Evolutionary conservation across 106 monocot species (phyloP), one percentile per base, ranked within the genome.

Genomic region (Dactylorhiza incarnata): DNA sequence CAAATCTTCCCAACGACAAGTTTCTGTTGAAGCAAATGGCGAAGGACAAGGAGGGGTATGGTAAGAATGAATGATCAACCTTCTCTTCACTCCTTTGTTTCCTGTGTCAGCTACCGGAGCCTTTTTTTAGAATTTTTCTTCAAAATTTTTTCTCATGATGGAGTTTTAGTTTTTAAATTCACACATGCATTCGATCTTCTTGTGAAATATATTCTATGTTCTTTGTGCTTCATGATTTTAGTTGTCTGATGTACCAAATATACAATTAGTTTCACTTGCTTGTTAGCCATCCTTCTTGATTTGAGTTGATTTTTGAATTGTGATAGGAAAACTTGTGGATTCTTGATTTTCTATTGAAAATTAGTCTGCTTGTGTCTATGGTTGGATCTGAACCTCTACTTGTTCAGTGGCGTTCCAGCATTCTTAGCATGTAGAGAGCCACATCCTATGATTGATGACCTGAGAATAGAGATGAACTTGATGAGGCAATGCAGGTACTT

Each of bases 1-100:
- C 86, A 73, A 95, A 95, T 81, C 82, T 95, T 23, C 88, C 92
- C 8, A 88, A 84, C 1, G 95, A 95, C 79, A 78, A 78, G 63
- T 95, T 95, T 81, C 49, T 95, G 26, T 75, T 95, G 79, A 90
- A 87, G 73, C 80, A 75, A 25, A 75, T 92, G 65, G 92, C 82
- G 86, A 92, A 77, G 78, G 71, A 88, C 73, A 86, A 84, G 71
- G 58, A 81, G 62, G 92, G 95, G 9, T 95, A 81, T 88, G 92
- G 95, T 95, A 88, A 84, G 81, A 75, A 9, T 46, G 65, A 45
- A 8, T 25, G 26, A 48, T 50, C 4, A 22, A 49, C 0, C 72
- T 49, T 72, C 2, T 48, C 7, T 46, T 17, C 14, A 6, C 19
- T 69, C 29, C 29, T 65, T 65, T 24, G 9, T 43, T 44, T 68